These are phyloP conservation scores for Irpex sp. DNA, from an alignment of 1,284 basidiomycete genomes.

Conservation along the genomic window DNA sequence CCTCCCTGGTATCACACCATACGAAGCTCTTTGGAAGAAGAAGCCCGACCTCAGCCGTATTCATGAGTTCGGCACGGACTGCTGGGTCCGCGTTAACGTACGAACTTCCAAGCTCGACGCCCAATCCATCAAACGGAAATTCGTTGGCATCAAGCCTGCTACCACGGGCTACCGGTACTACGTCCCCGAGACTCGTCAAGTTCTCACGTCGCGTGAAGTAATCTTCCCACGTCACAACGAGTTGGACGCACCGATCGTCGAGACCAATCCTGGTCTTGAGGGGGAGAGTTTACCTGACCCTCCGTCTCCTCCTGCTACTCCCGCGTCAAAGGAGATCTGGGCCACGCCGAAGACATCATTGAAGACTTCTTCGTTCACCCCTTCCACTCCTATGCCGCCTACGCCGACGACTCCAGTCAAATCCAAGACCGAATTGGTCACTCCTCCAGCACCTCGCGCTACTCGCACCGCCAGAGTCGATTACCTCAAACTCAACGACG, in stretches of 20 bases:
- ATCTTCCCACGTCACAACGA: slow-evolving; percentile 14
- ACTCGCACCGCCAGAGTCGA: neutral
- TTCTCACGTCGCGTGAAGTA: slow-evolving; percentile 22
- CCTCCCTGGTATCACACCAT: slow-evolving; percentile 8
- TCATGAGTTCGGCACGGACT: slow-evolving; percentile 21
- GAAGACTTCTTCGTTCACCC: no score
- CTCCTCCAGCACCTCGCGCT: neutral
- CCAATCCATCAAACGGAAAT: slow-evolving; percentile 19
- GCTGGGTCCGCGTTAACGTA: slow-evolving; percentile 17
- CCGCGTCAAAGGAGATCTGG: neutral
- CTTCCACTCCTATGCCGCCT: neutral
- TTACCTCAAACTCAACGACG: slow-evolving; percentile 1
- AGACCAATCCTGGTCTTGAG: slow-evolving; percentile 1
- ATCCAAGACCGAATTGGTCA: neutral
- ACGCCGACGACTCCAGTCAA: neutral
- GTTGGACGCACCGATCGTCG: neutral
- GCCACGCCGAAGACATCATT: no score
- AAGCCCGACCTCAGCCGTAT: slow-evolving; percentile 19
- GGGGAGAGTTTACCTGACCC: neutral
- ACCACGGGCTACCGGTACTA: slow-evolving; percentile 19
- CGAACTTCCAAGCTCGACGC: slow-evolving; percentile 13
- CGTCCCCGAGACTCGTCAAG: slow-evolving; percentile 10
- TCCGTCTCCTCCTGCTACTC: neutral
- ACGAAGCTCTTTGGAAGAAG: slow-evolving; percentile 9
- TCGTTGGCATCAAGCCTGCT: slow-evolving; percentile 20